phyloP scores from a whole-genome alignment of 495 filamentous ascomycete genomes.

The Penicillium cosmopolitanum region DNA sequence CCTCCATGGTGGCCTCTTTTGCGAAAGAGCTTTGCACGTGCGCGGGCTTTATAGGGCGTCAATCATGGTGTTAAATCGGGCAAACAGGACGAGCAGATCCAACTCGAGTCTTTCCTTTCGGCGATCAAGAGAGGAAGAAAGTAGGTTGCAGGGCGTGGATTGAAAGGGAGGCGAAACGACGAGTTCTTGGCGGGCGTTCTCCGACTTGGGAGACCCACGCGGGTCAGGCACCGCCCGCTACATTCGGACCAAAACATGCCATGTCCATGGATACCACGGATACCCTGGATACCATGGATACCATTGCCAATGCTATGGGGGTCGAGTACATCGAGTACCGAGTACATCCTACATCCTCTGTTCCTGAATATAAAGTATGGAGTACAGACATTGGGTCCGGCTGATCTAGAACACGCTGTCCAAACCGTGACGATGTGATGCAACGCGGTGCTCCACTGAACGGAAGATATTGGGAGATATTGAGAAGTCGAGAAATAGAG shows the following conservation, averaged over 20 bases:
- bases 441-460: too few species aligned
- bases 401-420: constrained; percentile 5
- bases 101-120: neutral
- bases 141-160: neutral
- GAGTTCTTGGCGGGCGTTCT: neutral
- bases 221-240: constrained; percentile 25
- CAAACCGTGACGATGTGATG: too few species aligned
- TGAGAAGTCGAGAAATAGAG: too few species aligned
- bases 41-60: constrained; percentile 27
- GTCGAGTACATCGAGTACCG: too few species aligned
- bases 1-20: constrained; percentile 61
- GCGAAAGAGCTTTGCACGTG: constrained; percentile 30
- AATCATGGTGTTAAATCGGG: constrained; percentile 26
- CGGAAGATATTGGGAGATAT: too few species aligned
- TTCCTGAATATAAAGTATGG: too few species aligned
- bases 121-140: constrained; percentile 11
- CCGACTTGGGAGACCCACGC: constrained; percentile 17
- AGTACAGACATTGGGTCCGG: neutral
- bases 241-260: constrained; percentile 19
- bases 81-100: constrained; percentile 8
- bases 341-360: too few species aligned
- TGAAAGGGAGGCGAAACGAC: neutral
- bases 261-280: constrained; percentile 11
- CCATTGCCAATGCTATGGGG: too few species aligned
- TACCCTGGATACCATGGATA: too few species aligned